Conservation (phyloP, 192 early-diverging fungal species). For the Borealophlyctis nickersoniae region DNA sequence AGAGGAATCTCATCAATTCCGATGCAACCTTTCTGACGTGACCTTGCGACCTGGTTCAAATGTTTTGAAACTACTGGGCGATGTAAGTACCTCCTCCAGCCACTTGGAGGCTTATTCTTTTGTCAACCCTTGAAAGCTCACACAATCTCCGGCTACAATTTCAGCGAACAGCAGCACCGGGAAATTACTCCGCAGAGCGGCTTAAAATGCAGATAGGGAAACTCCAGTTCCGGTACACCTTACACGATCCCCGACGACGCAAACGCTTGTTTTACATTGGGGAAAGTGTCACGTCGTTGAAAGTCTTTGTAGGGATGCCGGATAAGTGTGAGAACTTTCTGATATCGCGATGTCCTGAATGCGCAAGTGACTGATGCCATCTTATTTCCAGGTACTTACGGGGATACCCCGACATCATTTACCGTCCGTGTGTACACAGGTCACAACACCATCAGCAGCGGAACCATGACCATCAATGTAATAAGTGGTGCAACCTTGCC, state of each 20-base stretch:
- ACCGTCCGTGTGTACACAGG: constrained; percentile 10
- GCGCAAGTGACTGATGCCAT: constrained; percentile 34
- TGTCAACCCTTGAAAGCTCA: not conserved
- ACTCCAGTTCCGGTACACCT: constrained; percentile 26
- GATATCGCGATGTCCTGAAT: constrained; percentile 23
- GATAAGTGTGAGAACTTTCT: constrained; percentile 24
- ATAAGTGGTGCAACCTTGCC: constrained; percentile 6
- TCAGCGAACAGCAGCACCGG: constrained; percentile 44
- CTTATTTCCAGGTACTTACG: not conserved
- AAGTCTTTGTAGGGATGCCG: constrained; percentile 15
- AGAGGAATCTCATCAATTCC: constrained; percentile 46
- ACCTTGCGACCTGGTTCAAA: not conserved
- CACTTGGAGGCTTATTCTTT: constrained; percentile 30
- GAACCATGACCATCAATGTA: constrained; percentile 7
- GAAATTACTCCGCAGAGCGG: constrained; percentile 57
- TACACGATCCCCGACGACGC: constrained; percentile 42
- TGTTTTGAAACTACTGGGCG: not conserved
- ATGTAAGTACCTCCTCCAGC: not conserved
- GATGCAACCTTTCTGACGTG: constrained; percentile 48
- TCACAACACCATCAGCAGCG: not conserved
- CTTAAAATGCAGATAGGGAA: constrained; percentile 57
- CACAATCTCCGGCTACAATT: constrained; percentile 5
- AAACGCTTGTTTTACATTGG: constrained; percentile 40
- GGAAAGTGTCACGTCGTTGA: constrained; percentile 24
- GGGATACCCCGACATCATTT: not conserved